Evolutionary conservation across 2,329 filamentous ascomycete species (phyloP).

Genomic region (Trichoderma sp.): DNA sequence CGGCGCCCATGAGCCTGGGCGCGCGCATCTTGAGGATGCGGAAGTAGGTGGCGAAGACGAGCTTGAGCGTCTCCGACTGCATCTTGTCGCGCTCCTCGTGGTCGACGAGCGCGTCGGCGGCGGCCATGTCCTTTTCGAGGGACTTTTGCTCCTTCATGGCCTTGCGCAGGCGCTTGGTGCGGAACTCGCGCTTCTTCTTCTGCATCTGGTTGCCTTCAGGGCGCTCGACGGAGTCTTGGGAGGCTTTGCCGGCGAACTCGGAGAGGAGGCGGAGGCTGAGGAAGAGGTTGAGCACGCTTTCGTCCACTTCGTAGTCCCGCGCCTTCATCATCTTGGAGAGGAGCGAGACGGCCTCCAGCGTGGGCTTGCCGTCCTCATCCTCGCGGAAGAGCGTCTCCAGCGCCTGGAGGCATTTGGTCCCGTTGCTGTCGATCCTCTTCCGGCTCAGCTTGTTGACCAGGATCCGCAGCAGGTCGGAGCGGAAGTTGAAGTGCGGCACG

Average conservation of each 20-base stretch:
- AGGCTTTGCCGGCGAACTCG: conserved; percentile 84
- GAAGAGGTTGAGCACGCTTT: conserved; percentile 86
- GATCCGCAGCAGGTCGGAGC: conserved; percentile 83
- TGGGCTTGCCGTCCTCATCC: conserved; percentile 87
- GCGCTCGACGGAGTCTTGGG: conserved; percentile 71
- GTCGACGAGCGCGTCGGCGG: conserved; percentile 86
- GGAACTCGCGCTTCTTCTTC: conserved; percentile 77
- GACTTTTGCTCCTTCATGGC: conserved; percentile 79
- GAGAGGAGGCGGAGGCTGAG: conserved; percentile 84
- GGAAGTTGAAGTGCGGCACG: conserved; percentile 97
- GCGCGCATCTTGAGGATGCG: conserved; percentile 83
- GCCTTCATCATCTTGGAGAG: conserved; percentile 95
- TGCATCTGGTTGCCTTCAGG: conserved; percentile 45
- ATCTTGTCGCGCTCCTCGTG: conserved; percentile 92
- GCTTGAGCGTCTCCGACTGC: conserved; percentile 92
- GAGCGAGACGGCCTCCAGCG: conserved; percentile 81
- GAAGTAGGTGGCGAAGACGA: conserved; percentile 95
- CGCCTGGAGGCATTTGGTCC: conserved; percentile 73
- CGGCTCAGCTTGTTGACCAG: conserved; percentile 80
- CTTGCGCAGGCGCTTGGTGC: conserved; percentile 87
- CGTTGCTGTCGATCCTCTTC: conserved; percentile 71
- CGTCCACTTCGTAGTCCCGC: conserved; percentile 78
- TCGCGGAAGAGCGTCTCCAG: conserved; percentile 80
- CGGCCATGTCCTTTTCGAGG: conserved; percentile 89
- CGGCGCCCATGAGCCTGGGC: conserved; percentile 90